Base-by-base conservation (phyloP, 345 rosid species). In the Draba incana region DNA sequence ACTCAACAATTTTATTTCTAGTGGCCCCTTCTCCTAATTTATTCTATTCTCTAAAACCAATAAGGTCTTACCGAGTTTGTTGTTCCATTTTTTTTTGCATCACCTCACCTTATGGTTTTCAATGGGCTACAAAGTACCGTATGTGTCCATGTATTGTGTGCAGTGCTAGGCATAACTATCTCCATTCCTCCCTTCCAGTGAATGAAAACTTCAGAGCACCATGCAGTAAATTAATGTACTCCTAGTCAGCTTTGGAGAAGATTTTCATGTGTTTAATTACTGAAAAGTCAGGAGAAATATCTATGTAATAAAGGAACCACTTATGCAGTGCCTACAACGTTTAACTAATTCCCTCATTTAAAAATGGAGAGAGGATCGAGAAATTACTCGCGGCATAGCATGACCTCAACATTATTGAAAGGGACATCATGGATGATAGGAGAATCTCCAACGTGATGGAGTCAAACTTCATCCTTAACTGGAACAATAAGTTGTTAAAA, bases 141-240 rank as follows among this genome's bases (percentile, higher is more conserved):
- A 80, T 78, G 83, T 80, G 75, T 92, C 96, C 49, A 86, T 79
- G 78, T 81, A 95, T 47, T 73, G 78, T 28, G 88, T 84, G 76
- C 99, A 95, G 23, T 91, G 84, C n/a, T n/a, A 79, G 84, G 83
- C 57, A 95, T 81, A 70, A 95, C 86, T 31, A 95, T 84, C 86
- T 95, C 99, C 23, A 98, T 97, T 46, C 98, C 99, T 70, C 99
- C 99, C 76, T 95, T 95, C 99, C 99, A 95, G 11, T 95, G 94
- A 71, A 95, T 74, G 73, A 75, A 82, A 64, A 95, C 96, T 74
- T 82, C 85, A 65, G 84, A 71, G 88, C 86, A 67, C 75, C 68
- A 97, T 88, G 86, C 73, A 62, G 37, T 47, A 33, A 54, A 30
- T 75, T 39, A 31, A 38, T 2, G 30, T n/a, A 45, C 20, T 3